Conservation (phyloP, 2,329 filamentous ascomycete genomes). For the Aspergillus sp. region DNA sequence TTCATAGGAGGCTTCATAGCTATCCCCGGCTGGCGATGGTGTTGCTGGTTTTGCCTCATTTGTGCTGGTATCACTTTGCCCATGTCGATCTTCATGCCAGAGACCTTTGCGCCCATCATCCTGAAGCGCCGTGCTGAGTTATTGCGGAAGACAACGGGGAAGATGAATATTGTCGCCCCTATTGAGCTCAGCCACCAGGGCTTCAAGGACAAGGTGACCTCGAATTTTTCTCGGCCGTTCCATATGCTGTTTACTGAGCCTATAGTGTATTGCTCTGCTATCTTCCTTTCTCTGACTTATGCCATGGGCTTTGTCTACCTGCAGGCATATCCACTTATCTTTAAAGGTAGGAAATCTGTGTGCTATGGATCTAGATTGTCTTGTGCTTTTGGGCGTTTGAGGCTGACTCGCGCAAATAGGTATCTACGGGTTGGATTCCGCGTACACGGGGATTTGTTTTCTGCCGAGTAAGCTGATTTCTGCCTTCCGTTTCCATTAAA, state of each 20-base stretch:
- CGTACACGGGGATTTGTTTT: neutral
- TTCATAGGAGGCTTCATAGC: neutral
- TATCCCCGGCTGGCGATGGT: neutral
- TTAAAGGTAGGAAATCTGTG: neutral
- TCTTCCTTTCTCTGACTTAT: constrained; percentile 4
- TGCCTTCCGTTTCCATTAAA: neutral
- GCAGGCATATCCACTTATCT: constrained; percentile 46
- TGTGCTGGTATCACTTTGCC: neutral
- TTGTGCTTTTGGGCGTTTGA: too few relatives aligned
- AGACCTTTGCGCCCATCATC: constrained; percentile 1
- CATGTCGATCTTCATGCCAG: neutral
- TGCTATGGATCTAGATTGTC: too few relatives aligned
- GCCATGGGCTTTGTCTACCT: constrained; percentile 7
- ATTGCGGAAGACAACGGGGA: constrained; percentile 2
- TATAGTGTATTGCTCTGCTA: neutral
- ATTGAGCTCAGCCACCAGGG: neutral
- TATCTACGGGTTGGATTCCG: constrained; percentile 2
- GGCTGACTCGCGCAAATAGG: neutral
- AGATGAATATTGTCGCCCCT: neutral
- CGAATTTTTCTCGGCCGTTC: neutral
- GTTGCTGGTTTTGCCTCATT: neutral
- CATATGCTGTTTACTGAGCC: constrained; percentile 7
- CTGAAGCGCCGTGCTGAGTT: neutral
- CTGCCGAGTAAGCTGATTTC: neutral
- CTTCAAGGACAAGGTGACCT: neutral